Percentiles rank a stretch among this genome's conserved stretches.
These are phyloP conservation scores for Aspergillus luchuensis DNA, from an alignment of 2,329 filamentous ascomycete species.

Conservation along the genomic window DNA sequence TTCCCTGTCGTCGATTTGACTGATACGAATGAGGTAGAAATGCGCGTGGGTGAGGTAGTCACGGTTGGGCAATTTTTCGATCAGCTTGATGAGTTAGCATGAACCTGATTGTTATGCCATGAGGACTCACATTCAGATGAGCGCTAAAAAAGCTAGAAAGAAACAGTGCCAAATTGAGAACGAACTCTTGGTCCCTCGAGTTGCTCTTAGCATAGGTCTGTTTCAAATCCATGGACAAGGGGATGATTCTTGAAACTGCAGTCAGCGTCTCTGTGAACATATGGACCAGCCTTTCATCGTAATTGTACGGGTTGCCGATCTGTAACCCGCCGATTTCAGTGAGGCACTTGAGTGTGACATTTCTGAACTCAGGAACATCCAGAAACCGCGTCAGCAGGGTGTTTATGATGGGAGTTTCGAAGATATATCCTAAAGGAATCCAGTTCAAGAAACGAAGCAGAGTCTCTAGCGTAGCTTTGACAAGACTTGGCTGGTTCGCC, in stretches of 20 bases:
- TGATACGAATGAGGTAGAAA: slow-evolving; percentile 97
- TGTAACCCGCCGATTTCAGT: slow-evolving; percentile 96
- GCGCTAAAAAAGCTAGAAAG: slow-evolving; percentile 96
- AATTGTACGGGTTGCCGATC: slow-evolving; percentile 73
- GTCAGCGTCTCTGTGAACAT: slow-evolving; percentile 98
- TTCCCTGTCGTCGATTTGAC: slow-evolving; percentile 96
- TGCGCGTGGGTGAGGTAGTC: slow-evolving; percentile 95
- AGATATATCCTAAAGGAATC: slow-evolving; percentile 98
- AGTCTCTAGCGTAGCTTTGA: slow-evolving; percentile 96
- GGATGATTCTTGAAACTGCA: slow-evolving; percentile 90
- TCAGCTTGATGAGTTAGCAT: slow-evolving; percentile 59
- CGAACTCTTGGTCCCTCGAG: slow-evolving; percentile 92
- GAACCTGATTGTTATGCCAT: not conserved
- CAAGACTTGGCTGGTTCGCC: slow-evolving; percentile 80
- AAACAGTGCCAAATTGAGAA: slow-evolving; percentile 94
- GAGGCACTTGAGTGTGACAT: slow-evolving; percentile 92
- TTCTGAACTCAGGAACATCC: slow-evolving; percentile 91
- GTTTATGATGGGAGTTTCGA: slow-evolving; percentile 95
- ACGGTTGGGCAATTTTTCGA: slow-evolving; percentile 92
- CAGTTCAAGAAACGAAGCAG: slow-evolving; percentile 96
- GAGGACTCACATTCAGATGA: slow-evolving; percentile 71
- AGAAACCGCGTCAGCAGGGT: slow-evolving; percentile 91
- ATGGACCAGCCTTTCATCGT: slow-evolving; percentile 92
- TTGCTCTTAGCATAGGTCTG: slow-evolving; percentile 89
- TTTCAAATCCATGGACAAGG: slow-evolving; percentile 85